Percentiles rank a stretch among this genome's conserved stretches.
Conservation (phyloP, 1,139 yeast genomes). For the Debaryomyces coudertii region DNA sequence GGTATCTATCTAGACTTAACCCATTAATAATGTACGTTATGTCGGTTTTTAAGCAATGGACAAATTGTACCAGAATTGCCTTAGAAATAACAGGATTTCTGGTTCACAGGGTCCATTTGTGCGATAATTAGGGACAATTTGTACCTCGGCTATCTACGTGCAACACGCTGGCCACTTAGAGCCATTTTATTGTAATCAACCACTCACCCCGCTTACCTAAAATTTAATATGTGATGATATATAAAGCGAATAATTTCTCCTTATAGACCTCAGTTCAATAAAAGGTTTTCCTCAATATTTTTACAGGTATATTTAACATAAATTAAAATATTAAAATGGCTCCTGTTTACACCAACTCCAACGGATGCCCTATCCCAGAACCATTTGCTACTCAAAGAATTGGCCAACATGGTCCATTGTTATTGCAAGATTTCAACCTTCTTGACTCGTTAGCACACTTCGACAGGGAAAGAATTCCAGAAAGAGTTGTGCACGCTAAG, state of each 20-base stretch:
- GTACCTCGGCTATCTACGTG: conserved; percentile 6
- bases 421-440: conserved; percentile 77
- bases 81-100: neutral
- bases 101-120: conserved; percentile 4
- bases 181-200: conserved; percentile 9
- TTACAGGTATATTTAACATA: neutral
- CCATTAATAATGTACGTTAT: no score
- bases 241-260: conserved; percentile 4
- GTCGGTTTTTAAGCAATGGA: neutral
- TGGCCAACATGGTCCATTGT: conserved; percentile 74
- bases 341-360: conserved; percentile 59
- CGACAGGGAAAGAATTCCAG: conserved; percentile 87
- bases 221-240: neutral
- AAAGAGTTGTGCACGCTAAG: conserved; percentile 88
- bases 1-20: neutral
- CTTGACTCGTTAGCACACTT: conserved; percentile 80
- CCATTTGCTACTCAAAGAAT: conserved; percentile 76
- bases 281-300: neutral
- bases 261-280: no score
- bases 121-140: neutral
- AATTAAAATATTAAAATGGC: conserved; percentile 12
- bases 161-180: conserved; percentile 8
- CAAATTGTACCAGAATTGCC: neutral
- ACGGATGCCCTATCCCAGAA: conserved; percentile 71
- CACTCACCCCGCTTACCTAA: conserved; percentile 14